Evolutionary conservation across 2,329 filamentous ascomycete species (phyloP), one percentile per base, ranked within the genome.

Genomic region (Huntiella savannae): DNA sequence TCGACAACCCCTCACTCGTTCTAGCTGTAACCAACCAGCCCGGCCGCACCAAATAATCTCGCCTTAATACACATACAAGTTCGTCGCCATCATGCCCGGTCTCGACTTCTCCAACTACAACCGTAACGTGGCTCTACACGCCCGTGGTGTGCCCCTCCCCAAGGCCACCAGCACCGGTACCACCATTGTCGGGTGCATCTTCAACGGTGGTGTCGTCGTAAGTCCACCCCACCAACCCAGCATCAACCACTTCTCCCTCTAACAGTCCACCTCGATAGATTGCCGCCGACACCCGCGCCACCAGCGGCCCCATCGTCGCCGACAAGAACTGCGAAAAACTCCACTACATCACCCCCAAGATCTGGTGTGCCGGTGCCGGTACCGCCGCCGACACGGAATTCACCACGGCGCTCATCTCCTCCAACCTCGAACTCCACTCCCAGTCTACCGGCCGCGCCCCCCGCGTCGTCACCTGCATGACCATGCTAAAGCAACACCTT

Each of bases 311-410:
- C 55, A 98, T 98, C 65, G 91, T 98, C 56, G 92, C 92, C 65
- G 91, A 98, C 76, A 98, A 98, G 84, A 98, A 98, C 75, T 96
- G 91, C 71, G 88, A 98, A 69, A 98, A 98, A 71, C 79, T 98
- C 53, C 91, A 98, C 70, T 98, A 92, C 72, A 98, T 98, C 63
- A 74, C 91, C 38, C 88, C 91, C 50, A 86, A 95, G 65, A 98
- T 98, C 66, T 98, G 91, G 91, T 98, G 91, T 66, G 91, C 91
- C 7, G 91, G 91, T 56, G 92, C 91, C 55, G 91, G 92, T 63
- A 98, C 91, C 44, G 91, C 91, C 52, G 91, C 91, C 57, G 91
- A 98, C 64, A 96, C 88, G 54, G 91, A 98, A 69, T 98, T 98
- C 72, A 98, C 91, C 56, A 98, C 91, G 50, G 82, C 88, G 60